Evolutionary conservation across 2,329 filamentous ascomycete species (phyloP), one percentile per base, ranked within the genome.

Genomic region (Graphilbum ipis-grandicollis): DNA sequence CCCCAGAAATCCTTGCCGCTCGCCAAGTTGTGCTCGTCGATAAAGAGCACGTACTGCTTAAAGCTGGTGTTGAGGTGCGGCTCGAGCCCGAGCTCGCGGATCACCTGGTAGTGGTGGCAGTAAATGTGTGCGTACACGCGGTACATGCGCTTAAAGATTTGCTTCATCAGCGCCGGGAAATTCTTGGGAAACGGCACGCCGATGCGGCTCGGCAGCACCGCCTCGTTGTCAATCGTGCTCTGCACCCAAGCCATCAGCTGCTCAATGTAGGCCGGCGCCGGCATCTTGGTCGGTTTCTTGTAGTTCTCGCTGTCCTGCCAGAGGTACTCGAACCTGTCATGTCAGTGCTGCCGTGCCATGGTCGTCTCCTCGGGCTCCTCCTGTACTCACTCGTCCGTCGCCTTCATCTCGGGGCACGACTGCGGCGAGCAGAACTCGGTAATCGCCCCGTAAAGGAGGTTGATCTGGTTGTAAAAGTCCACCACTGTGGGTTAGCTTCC

Each of bases 401-500:
- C 90, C 60, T 98, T 98, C 90, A 98, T 98, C 62, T 96, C 90
- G 1, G 90, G 90, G 56, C 90, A 98, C 45, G 85, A 85, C 55
- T 90, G 80, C 23, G 90, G 88, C 19, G 90, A 96, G 66, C 90
- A 98, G 60, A 98, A 98, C 55, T 98, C 90, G 41, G 90, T 98
- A 54, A 98, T 98, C 46, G 90, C 90, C 41, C 92, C 92, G 56
- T 98, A 98, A 41, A 98, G 77, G 26, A 98, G 71, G 61, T 98
- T 98, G 66, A 98, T 93, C 60, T 98, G 90, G 65, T 98, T 98
- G 73, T 98, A 98, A 60, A 98, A 98, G 60, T 98, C 90, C 63
- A 98, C 90, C 64, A 98, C 86, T 93, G 32, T 14, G n/a, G n/a
- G n/a, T n/a, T n/a, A n/a, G n/a, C n/a, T n/a, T n/a, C n/a, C n/a